A percentile compares a stretch with the other conserved stretches of the same genome.
These are phyloP conservation scores for Elongisporangium prolatum DNA, from an alignment of 352 stramenopile species.

Conservation along the genomic window DNA sequence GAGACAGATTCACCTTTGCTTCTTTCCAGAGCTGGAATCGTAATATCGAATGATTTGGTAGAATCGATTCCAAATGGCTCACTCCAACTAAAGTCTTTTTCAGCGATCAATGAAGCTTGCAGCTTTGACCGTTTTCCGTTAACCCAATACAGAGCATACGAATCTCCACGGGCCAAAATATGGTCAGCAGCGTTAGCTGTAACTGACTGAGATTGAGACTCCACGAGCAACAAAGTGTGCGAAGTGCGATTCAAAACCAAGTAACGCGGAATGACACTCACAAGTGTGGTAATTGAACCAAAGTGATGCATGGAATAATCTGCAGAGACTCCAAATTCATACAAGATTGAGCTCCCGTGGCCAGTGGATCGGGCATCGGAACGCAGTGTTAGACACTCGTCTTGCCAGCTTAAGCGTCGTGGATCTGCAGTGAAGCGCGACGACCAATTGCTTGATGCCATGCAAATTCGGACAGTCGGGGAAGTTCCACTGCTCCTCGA, in stretches of 20 bases:
- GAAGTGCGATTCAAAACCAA: constrained; percentile 63
- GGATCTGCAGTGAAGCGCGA: constrained; percentile 68
- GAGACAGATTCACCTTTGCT: constrained; percentile 6
- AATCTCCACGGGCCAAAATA: constrained; percentile 60
- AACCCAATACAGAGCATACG: constrained; percentile 80
- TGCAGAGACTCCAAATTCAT: constrained; percentile 77
- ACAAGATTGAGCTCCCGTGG: constrained; percentile 41
- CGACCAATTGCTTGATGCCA: constrained; percentile 60
- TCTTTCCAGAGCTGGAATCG: too few species aligned
- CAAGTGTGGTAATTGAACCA: constrained; percentile 74
- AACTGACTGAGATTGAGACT: constrained; percentile 20
- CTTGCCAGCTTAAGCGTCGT: constrained; percentile 74
- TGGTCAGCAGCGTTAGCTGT: constrained; percentile 55
- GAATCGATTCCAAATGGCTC: constrained; percentile 43
- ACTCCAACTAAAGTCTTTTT: constrained; percentile 63
- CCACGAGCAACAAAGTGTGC: constrained; percentile 63
- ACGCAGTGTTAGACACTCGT: constrained; percentile 67
- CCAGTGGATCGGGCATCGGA: constrained; percentile 10
- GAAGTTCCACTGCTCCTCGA: constrained; percentile 11
- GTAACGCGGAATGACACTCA: constrained; percentile 82
- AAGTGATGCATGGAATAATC: constrained; percentile 83
- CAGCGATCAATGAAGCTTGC: constrained; percentile 49
- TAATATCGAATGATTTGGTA: too few species aligned
- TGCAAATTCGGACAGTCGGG: constrained; percentile 51
- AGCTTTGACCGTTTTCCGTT: constrained; percentile 40